phyloP scores from a whole-genome alignment of 2,329 filamentous ascomycete genomes.

The Davidsoniella eucalypti region DNA sequence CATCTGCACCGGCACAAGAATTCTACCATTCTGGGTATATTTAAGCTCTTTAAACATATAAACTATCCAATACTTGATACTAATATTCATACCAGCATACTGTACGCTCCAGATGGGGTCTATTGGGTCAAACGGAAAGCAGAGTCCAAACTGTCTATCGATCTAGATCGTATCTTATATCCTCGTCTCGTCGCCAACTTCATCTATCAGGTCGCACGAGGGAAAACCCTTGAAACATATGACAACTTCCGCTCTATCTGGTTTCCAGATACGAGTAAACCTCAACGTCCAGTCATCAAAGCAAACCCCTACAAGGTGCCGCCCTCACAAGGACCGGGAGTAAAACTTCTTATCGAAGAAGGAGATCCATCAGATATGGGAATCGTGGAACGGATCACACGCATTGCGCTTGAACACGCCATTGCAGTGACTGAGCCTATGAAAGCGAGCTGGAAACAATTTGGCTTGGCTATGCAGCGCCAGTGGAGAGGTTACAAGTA shows the following conservation, averaged over 20 bases:
- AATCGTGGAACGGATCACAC: constrained; percentile 12
- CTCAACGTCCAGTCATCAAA: constrained; percentile 6
- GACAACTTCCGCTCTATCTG: constrained; percentile 9
- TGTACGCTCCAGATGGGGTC: constrained; percentile 8
- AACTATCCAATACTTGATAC: neutral
- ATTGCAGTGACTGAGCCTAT: constrained; percentile 14
- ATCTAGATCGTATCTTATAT: constrained; percentile 11
- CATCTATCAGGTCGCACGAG: neutral
- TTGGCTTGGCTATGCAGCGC: constrained; percentile 15
- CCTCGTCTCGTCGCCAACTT: constrained; percentile 10
- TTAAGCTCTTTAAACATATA: neutral
- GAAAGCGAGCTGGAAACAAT: constrained; percentile 11
- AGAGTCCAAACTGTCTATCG: constrained; percentile 6
- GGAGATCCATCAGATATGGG: constrained; percentile 4
- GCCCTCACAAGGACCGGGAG: neutral
- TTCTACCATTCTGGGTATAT: constrained; percentile 10
- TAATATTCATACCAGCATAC: constrained; percentile 1
- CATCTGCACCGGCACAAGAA: constrained; percentile 6
- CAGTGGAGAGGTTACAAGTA: constrained; percentile 23
- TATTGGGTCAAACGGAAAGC: constrained; percentile 10
- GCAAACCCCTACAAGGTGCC: constrained; percentile 3
- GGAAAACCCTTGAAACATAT: neutral
- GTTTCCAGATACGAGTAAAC: constrained; percentile 6
- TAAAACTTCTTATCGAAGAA: constrained; percentile 9
- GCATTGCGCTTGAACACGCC: constrained; percentile 13